phyloP scores from a whole-genome alignment of 208 protist species.

The Acanthamoeba divionensis region DNA sequence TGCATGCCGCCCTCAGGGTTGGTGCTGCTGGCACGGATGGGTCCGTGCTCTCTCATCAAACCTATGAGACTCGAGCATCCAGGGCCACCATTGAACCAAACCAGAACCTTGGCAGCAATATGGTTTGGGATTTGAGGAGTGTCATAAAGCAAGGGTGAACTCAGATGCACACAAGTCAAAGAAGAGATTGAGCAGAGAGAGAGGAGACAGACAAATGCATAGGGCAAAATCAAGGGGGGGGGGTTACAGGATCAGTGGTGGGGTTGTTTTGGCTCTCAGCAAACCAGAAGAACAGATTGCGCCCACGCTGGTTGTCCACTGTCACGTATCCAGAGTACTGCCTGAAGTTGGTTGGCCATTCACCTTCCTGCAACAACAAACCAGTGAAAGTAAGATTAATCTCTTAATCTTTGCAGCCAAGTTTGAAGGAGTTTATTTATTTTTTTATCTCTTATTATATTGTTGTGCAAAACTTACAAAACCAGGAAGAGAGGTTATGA shows the following conservation, averaged over 20 bases:
- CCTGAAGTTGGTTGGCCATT: neutral
- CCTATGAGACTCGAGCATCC: conserved; percentile 66
- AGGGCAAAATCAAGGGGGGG: too few species aligned
- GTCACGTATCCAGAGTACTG: conserved; percentile 59
- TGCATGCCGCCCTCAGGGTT: conserved; percentile 46
- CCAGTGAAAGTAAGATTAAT: neutral
- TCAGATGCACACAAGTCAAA: neutral
- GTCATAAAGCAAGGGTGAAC: neutral
- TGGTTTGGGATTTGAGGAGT: neutral
- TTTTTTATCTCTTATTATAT: neutral
- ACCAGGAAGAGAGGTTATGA: conserved; percentile 3
- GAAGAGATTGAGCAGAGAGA: neutral
- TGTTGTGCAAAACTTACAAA: neutral
- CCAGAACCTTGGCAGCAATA: neutral
- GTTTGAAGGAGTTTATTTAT: neutral
- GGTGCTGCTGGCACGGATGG: conserved; percentile 46
- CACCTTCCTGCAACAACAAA: neutral
- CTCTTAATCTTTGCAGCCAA: neutral
- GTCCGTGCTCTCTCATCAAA: conserved; percentile 66
- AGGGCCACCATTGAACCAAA: conserved; percentile 75
- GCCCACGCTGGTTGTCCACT: neutral
- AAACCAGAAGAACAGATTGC: conserved; percentile 63
- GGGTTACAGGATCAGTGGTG: conserved; percentile 12
- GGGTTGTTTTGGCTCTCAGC: conserved; percentile 56
- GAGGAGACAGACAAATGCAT: neutral